Evolutionary conservation across 2,329 filamentous ascomycete species (phyloP).

Genomic region (Chalara sp.): DNA sequence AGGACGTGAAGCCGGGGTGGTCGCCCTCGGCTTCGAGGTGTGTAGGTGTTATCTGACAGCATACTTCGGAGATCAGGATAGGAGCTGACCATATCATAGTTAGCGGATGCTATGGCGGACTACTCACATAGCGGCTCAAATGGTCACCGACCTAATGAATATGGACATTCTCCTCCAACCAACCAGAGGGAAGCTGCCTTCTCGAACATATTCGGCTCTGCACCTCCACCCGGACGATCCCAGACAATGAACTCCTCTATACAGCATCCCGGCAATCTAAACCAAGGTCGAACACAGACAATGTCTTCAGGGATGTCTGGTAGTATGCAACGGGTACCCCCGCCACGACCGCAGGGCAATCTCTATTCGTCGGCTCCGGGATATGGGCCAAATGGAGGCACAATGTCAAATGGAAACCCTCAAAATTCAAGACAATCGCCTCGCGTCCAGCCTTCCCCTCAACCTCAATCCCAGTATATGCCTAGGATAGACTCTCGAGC

Average conservation of each 20-base stretch:
- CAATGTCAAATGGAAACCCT: constrained; percentile 42
- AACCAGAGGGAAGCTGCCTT: constrained; percentile 89
- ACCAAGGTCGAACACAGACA: constrained; percentile 69
- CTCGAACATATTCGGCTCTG: constrained; percentile 87
- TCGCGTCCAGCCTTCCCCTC: constrained; percentile 28
- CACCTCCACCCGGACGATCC: constrained; percentile 80
- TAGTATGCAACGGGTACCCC: constrained; percentile 58
- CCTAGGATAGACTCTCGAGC: constrained; percentile 59
- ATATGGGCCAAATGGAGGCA: constrained; percentile 23
- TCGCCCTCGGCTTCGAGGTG: constrained; percentile 18
- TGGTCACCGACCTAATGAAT: constrained; percentile 34
- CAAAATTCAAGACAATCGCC: constrained; percentile 34
- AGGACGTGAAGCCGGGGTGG: constrained; percentile 17
- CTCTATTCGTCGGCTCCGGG: constrained; percentile 20
- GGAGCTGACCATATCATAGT: background rate
- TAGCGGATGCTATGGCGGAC: constrained; percentile 43
- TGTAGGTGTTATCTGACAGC: background rate
- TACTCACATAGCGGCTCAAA: constrained; percentile 54
- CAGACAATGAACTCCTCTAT: constrained; percentile 90
- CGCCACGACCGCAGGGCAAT: constrained; percentile 44
- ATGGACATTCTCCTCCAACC: constrained; percentile 39
- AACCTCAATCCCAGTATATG: constrained; percentile 49
- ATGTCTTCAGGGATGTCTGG: constrained; percentile 45
- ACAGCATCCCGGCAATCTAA: constrained; percentile 45
- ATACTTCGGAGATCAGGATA: too few relatives aligned